These are phyloP conservation scores for Magnusiomyces ingens DNA, from an alignment of 1,139 yeast genomes.

Conservation along the genomic window DNA sequence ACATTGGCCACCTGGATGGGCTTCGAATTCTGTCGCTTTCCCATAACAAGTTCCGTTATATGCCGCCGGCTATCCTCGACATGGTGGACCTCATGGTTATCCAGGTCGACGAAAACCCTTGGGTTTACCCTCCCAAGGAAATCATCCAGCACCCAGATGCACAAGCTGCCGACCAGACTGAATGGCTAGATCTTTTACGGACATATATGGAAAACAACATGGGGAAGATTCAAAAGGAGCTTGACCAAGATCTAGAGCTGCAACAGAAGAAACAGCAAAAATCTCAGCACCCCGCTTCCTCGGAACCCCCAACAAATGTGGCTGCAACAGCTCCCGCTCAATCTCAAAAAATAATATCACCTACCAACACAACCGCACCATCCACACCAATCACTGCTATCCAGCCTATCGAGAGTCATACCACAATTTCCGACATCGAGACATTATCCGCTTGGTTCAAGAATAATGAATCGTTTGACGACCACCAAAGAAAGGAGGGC, in stretches of 20 bases:
- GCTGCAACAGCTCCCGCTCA: too few species aligned
- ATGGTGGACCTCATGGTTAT: constrained; percentile 50
- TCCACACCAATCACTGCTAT: neutral
- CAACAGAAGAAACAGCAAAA: neutral
- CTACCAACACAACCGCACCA: neutral
- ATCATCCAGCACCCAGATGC: constrained; percentile 32
- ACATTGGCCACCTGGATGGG: constrained; percentile 36
- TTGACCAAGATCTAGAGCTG: constrained; percentile 1
- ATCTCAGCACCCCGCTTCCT: neutral
- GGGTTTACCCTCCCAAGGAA: constrained; percentile 44
- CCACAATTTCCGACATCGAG: neutral
- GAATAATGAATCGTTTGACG: too few species aligned
- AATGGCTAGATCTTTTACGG: constrained; percentile 52
- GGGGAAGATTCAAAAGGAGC: constrained; percentile 13
- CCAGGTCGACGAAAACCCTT: constrained; percentile 67
- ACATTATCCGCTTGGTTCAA: too few species aligned
- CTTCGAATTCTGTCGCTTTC: constrained; percentile 52
- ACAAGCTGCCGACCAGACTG: constrained; percentile 39
- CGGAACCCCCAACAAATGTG: neutral
- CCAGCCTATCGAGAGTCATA: constrained; percentile 5
- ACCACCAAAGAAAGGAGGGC: neutral
- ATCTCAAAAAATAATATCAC: neutral
- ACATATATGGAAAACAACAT: constrained; percentile 33
- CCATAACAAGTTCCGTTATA: constrained; percentile 50
- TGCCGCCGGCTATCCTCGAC: constrained; percentile 52